Evolutionary conservation across 139 green algal genomes (phyloP), one percentile per base, ranked within the genome.

Genomic region (Chlamydomonas sp.): DNA sequence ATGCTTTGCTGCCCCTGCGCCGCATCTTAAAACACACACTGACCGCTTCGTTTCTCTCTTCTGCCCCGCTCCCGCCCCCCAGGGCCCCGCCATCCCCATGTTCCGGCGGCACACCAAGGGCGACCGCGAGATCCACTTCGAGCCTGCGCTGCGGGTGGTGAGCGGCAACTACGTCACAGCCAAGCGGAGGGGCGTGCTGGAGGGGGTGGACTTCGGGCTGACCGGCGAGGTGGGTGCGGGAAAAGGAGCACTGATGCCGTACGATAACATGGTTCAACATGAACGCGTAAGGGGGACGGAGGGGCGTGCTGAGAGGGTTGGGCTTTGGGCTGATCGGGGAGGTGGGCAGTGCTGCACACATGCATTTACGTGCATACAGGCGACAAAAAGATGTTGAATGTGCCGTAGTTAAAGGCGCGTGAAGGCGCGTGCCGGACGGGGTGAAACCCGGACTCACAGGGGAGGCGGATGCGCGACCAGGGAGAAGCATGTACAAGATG

Each of bases 101-200:
- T 93, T 99, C 79, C 92, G 97, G 10, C 94, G 97, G 12, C 98
- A 99, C 89, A 93, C 93, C 76, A 96, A 95, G 85, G 84, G 87
- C n/a, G 94, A 92, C 16, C 64, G 85, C 5, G 87, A 88, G 10
- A 67, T 86, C 20, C 86, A 86, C 63, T 90, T 84, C 31, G 84
- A 88, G 76, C 84, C 84, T 2, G 84, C 84, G 14, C 66, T 93
- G 61, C 89, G 85, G 63, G 95, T 99, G 20, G 94, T 98, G 20
- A 94, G 86, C 69, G 98, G 98, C 79, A 99, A 99, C 92, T 99
- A 96, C 84, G 93, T 99, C 57, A 94, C 93, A 1, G 97, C 97
- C 57, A 98, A 97, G 91, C 93, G 97, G 20, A 86, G 95, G 1
- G 98, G 98, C 10, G 92, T 99, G 17, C 91, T 99, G 2, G 93